These are phyloP conservation scores for Globisporangium alternatum DNA, from an alignment of 352 stramenopile genomes.

Conservation along the genomic window DNA sequence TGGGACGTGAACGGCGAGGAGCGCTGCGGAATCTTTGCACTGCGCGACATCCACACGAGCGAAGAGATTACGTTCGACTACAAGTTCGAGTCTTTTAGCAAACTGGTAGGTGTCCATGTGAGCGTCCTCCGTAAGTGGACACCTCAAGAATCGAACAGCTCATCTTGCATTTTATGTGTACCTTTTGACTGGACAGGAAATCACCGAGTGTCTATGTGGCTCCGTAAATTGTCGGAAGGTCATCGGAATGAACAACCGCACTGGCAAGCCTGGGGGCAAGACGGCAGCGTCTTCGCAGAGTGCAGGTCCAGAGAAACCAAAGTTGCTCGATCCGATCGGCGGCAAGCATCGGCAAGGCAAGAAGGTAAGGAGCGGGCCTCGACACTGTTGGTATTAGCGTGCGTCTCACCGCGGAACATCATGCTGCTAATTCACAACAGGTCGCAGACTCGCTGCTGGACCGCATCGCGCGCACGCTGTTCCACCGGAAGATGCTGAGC, in stretches of 20 bases:
- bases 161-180: background rate
- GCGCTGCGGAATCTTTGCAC: constrained; percentile 94
- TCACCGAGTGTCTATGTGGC: constrained; percentile 66
- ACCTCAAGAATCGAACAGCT: background rate
- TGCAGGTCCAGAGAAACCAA: constrained; percentile 13
- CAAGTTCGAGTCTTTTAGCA: constrained; percentile 84
- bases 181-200: constrained; percentile 36
- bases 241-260: constrained; percentile 70
- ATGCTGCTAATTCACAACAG: constrained; percentile 17
- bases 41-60: constrained; percentile 80
- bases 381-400: background rate
- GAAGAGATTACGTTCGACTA: constrained; percentile 97
- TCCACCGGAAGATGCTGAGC: constrained; percentile 46
- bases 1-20: constrained; percentile 92
- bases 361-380: constrained; percentile 26
- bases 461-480: constrained; percentile 40
- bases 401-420: background rate
- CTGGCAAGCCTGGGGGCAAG: constrained; percentile 25
- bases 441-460: constrained; percentile 58
- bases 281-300: background rate
- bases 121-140: background rate
- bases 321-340: constrained; percentile 45
- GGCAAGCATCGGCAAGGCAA: constrained; percentile 33
- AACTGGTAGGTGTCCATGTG: constrained; percentile 22
- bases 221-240: constrained; percentile 61